These are phyloP conservation scores for Triticum urartu DNA, from an alignment of 176 grass and related monocot genomes.

Conservation along the genomic window DNA sequence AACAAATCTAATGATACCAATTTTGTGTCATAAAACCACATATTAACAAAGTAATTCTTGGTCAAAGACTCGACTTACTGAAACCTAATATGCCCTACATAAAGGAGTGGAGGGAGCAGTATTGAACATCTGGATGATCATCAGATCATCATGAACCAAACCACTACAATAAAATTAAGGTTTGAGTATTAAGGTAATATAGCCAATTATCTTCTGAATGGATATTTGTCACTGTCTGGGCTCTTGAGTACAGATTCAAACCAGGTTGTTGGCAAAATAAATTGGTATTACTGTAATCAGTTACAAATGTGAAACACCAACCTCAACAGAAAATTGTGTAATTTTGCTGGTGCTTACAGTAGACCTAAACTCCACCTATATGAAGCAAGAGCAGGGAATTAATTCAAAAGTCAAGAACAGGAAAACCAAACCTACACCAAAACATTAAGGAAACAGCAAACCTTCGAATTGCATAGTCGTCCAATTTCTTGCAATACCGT, in stretches of 20 bases:
- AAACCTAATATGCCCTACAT: neutral
- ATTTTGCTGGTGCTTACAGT: slow-evolving; percentile 53
- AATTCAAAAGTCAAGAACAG: neutral
- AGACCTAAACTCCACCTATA: slow-evolving; percentile 85
- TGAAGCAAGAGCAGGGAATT: slow-evolving; percentile 10
- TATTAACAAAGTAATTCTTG: neutral
- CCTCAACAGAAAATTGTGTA: slow-evolving; percentile 82
- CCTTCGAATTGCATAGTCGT: slow-evolving; percentile 65
- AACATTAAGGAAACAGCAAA: slow-evolving; percentile 29
- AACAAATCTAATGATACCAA: neutral
- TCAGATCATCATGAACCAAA: slow-evolving; percentile 22
- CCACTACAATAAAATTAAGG: neutral
- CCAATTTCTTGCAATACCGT: slow-evolving; percentile 84
- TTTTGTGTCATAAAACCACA: neutral
- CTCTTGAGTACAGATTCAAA: neutral
- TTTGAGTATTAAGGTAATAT: neutral
- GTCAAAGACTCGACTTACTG: neutral
- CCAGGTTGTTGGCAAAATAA: neutral
- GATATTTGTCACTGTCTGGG: neutral
- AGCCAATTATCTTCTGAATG: slow-evolving; percentile 6
- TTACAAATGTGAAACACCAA: slow-evolving; percentile 37
- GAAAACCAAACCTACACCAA: slow-evolving; percentile 1
- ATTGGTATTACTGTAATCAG: neutral
- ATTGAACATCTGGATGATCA: neutral
- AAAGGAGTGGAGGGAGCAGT: neutral